Evolutionary conservation across 2,329 filamentous ascomycete genomes (phyloP).

Genomic region (Phoma sp.): DNA sequence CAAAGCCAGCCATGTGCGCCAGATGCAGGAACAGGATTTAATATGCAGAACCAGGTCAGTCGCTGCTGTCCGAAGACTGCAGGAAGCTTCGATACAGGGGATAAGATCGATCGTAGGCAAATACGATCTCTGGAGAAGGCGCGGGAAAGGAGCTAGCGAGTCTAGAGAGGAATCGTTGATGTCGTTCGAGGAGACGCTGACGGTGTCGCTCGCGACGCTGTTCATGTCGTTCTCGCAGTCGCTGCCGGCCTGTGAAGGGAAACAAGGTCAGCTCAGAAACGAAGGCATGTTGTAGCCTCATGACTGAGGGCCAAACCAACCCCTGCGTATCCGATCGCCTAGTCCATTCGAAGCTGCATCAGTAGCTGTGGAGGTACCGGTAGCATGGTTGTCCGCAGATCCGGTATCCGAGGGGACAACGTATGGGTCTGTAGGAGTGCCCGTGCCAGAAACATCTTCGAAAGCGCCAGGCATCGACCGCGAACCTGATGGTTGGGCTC

Average conservation of each 20-base stretch:
- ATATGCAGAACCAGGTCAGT: background rate
- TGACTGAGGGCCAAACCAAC: slow-evolving; percentile 42
- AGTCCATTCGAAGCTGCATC: slow-evolving; percentile 26
- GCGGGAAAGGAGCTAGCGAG: slow-evolving; percentile 1
- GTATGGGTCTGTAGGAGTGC: slow-evolving; percentile 31
- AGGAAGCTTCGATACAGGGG: background rate
- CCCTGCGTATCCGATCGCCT: slow-evolving; percentile 42
- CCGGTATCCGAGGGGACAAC: slow-evolving; percentile 20
- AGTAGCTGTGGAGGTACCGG: slow-evolving; percentile 21
- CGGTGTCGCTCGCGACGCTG: slow-evolving; percentile 7
- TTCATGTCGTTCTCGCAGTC: slow-evolving; percentile 16
- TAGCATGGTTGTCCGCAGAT: slow-evolving; percentile 14
- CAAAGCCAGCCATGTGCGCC: background rate
- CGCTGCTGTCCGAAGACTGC: slow-evolving; percentile 4
- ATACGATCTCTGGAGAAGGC: slow-evolving; percentile 9
- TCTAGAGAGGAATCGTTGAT: background rate
- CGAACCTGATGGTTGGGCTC: slow-evolving; percentile 15
- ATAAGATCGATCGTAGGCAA: background rate
- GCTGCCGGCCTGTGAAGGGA: slow-evolving; percentile 4
- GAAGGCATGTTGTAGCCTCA: slow-evolving; percentile 1
- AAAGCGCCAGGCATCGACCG: slow-evolving; percentile 43
- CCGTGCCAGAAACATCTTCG: slow-evolving; percentile 24
- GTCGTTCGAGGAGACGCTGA: slow-evolving; percentile 3
- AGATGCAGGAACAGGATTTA: background rate
- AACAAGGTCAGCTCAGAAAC: slow-evolving; percentile 2